Percentiles rank a stretch among this genome's conserved stretches.
Conservation (phyloP, 495 filamentous ascomycete genomes). For the Wilcoxina mikolae region DNA sequence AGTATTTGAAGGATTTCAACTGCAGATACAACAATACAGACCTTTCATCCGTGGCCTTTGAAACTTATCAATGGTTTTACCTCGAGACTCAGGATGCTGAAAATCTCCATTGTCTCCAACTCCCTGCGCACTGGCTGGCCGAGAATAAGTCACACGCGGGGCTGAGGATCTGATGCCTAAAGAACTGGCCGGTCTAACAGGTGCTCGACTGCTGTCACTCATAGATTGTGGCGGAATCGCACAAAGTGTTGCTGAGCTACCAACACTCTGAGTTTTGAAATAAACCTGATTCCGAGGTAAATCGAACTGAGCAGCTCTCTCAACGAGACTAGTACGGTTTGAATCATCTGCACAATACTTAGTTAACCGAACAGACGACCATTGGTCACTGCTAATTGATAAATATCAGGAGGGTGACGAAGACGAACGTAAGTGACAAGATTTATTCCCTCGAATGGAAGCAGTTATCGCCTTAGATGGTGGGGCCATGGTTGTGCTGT, state of each 20-base stretch:
- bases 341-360: neutral
- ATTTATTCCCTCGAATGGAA: conserved; percentile 8
- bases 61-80: neutral
- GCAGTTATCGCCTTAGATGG: conserved; percentile 25
- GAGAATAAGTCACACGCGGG: conserved; percentile 10
- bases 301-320: conserved; percentile 14
- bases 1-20: neutral
- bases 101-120: conserved; percentile 1
- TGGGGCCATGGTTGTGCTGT: conserved; percentile 24
- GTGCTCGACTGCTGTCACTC: neutral
- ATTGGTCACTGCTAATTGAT: neutral
- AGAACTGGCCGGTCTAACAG: conserved; percentile 15
- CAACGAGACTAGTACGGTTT: conserved; percentile 16
- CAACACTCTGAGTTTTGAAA: conserved; percentile 1
- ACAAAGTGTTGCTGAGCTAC: too few species aligned
- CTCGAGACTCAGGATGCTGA: neutral
- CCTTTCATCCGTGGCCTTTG: conserved; percentile 1
- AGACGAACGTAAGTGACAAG: neutral
- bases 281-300: too few species aligned
- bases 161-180: conserved; percentile 14
- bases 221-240: conserved; percentile 1
- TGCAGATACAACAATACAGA: neutral
- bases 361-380: neutral
- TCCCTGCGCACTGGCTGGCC: conserved; percentile 23
- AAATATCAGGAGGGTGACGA: neutral